These are phyloP conservation scores for Nicotiana obtusifolia DNA, from an alignment of 257 asterid species.

Conservation along the genomic window DNA sequence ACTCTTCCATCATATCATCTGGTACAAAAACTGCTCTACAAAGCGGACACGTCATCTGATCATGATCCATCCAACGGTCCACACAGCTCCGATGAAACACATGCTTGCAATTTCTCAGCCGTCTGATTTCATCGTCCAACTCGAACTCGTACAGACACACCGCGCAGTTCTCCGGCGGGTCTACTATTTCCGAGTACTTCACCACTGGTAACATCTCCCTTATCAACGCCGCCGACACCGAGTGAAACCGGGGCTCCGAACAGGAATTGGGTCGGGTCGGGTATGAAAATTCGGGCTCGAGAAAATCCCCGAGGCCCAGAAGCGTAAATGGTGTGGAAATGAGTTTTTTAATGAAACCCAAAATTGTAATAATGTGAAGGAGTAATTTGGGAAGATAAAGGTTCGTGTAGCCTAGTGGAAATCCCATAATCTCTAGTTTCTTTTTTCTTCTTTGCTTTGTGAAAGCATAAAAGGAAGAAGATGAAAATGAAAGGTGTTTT, in stretches of 20 bases:
- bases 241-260: neutral
- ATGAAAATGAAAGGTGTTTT: neutral
- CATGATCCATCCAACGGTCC: slow-evolving; percentile 27
- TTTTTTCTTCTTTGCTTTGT: no score
- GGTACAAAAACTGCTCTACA: slow-evolving; percentile 13
- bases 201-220: slow-evolving; percentile 9
- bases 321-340: slow-evolving; percentile 27
- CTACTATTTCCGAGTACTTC: neutral
- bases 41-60: slow-evolving; percentile 15
- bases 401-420: slow-evolving; percentile 77
- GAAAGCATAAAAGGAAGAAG: no score
- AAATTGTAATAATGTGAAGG: slow-evolving; percentile 38
- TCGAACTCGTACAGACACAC: slow-evolving; percentile 21
- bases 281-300: slow-evolving; percentile 30
- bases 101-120: slow-evolving; percentile 17
- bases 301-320: slow-evolving; percentile 53
- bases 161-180: slow-evolving; percentile 15
- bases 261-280: neutral
- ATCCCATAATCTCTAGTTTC: slow-evolving; percentile 46
- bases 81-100: slow-evolving; percentile 18
- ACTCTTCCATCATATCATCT: neutral
- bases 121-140: slow-evolving; percentile 9
- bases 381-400: slow-evolving; percentile 64
- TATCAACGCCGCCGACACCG: neutral
- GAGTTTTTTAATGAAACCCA: slow-evolving; percentile 44